Base-by-base conservation (phyloP, 306 rosid genomes). In the Prunus mira region DNA sequence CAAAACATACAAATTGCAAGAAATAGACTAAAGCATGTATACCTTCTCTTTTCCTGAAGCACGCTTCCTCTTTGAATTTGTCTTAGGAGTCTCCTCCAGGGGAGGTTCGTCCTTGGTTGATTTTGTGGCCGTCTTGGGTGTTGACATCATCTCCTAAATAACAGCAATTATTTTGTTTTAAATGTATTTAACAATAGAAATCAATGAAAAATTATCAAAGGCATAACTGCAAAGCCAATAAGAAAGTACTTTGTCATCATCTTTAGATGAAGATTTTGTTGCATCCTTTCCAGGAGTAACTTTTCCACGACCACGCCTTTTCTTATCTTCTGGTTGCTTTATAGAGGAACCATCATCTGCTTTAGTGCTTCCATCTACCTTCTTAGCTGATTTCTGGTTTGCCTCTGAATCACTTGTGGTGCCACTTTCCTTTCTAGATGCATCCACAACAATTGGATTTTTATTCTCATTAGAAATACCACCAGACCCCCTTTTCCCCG, bases 21-120 rank as follows among this genome's bases (percentile, higher is more conserved):
- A 41, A 17, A 22, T 12, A 58, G 27, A 6, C 12, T 24, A 12
- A 73, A 49, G 17, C 38, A 8, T 54, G 17, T 75, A 28, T 73
- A 91, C 97, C 61, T 87, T 89, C 86, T 69, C 94, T 80, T 91
- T 91, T 55, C 83, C 85, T 43, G 88, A 73, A 76, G 87, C 80
- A 22, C 79, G 91, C 81, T 91, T 94, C 85, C 96, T 86, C 88
- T 94, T 94, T 79, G 84, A 81, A 78, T 61, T 83, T 64, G 85
- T 66, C 89, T 84, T 91, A 0, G 90, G 82, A 71, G 89, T 83
- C 84, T 74, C 86, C 83, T 87, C 90, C 51, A 22, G 72, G 17
- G 76, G 64, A 67, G 46, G 49, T 73, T 78, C 88, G 57, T 79
- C 88, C 71, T 90, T 90, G 24, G 81, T 81, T 74, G 83, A 75